Evolutionary conservation across 768 basidiomycete genomes (phyloP).

Genomic region (Dacryopinax spathularia): DNA sequence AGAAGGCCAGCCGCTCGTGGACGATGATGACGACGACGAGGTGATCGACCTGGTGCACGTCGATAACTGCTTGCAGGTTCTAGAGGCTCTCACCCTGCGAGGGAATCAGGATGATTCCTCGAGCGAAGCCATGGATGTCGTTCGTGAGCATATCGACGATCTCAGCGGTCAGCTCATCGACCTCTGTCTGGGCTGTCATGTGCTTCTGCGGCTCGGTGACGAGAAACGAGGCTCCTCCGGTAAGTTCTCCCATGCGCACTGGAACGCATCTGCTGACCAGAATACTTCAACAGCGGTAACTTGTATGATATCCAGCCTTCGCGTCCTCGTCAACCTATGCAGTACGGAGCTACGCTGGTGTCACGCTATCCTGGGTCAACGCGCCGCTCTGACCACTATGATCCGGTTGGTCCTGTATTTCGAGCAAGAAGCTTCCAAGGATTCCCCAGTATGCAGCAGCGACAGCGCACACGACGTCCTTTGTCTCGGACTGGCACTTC

Average conservation of each 20-base stretch:
- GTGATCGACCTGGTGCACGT: constrained; percentile 37
- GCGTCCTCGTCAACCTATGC: constrained; percentile 57
- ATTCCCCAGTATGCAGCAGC: background rate
- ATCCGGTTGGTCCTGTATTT: constrained; percentile 35
- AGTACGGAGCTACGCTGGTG: constrained; percentile 50
- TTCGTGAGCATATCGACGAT: constrained; percentile 4
- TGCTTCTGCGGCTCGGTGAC: constrained; percentile 19
- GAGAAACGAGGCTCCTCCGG: constrained; percentile 14
- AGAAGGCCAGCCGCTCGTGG: background rate
- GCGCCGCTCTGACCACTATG: constrained; percentile 34
- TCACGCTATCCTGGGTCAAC: constrained; percentile 33
- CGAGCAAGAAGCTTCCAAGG: constrained; percentile 15
- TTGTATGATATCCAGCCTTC: constrained; percentile 23
- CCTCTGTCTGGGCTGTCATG: constrained; percentile 38
- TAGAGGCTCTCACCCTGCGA: constrained; percentile 7
- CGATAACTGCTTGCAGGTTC: constrained; percentile 24
- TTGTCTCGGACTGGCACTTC: constrained; percentile 58
- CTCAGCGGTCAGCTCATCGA: constrained; percentile 28
- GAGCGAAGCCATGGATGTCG: constrained; percentile 1
- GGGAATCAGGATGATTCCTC: background rate
- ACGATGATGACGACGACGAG: background rate
- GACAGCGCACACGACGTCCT: constrained; percentile 34
- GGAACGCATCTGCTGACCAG: constrained; percentile 13
- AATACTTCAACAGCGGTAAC: constrained; percentile 37
- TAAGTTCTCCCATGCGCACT: constrained; percentile 9